Conservation (phyloP, 2,329 filamentous ascomycete species). For the Colletotrichum paranaense region DNA sequence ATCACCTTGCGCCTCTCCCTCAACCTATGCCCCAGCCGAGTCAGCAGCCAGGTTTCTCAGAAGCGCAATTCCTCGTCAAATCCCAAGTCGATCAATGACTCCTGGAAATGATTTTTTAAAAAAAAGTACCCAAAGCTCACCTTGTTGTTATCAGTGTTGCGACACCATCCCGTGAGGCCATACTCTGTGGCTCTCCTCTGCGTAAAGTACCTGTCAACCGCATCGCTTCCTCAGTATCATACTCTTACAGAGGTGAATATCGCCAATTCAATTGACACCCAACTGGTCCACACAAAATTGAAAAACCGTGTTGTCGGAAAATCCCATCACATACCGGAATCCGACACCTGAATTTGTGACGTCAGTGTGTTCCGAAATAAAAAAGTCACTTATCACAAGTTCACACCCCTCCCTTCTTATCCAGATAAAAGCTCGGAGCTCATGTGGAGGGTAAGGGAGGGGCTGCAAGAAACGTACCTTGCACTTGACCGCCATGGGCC, state of each 20-base stretch:
- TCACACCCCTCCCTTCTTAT: conserved; percentile 13
- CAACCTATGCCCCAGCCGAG: conserved; percentile 69
- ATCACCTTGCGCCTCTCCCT: conserved; percentile 87
- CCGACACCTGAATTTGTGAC: conserved; percentile 59
- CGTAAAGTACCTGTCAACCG: conserved; percentile 62
- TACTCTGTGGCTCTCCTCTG: conserved; percentile 61
- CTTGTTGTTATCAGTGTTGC: conserved; percentile 68
- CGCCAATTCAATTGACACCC: not conserved
- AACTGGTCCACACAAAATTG: not conserved
- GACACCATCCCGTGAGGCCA: conserved; percentile 70
- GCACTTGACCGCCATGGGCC: conserved; percentile 73
- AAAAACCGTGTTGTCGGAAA: not conserved
- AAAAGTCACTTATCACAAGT: not conserved
- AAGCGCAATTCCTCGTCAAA: not conserved
- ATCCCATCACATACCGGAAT: conserved; percentile 56
- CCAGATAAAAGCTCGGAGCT: conserved; percentile 28
- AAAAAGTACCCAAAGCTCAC: conserved; percentile 43
- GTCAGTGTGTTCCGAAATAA: conserved; percentile 40
- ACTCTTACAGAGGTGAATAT: no score
- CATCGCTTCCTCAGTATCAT: not conserved
- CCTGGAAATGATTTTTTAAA: not conserved
- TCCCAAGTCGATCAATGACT: not conserved
- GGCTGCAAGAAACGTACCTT: conserved; percentile 65
- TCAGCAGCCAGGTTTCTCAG: not conserved
- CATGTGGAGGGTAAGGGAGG: conserved; percentile 55